Base-by-base conservation (phyloP, 495 filamentous ascomycete genomes). In the Tuber microsphaerosporum region DNA sequence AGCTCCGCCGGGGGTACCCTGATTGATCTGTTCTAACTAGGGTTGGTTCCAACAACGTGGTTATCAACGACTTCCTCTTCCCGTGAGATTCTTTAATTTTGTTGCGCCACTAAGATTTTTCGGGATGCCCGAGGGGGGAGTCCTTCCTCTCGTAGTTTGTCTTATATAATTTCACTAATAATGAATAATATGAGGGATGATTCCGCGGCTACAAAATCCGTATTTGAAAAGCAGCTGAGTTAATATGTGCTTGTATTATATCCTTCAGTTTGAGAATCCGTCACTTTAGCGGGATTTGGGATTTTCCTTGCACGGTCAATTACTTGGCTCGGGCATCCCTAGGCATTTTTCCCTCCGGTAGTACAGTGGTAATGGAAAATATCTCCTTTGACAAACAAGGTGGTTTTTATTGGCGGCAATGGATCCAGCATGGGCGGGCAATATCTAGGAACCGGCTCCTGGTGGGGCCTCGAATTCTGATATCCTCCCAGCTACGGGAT, bases 361-460 rank as follows among this genome's bases (percentile, higher is more conserved):
- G 31, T 16, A 9, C 56, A 65, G 56, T 34, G 19, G 56, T 19
- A 34, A 34, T 73, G 75, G 75, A 73, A 71, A 69, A 70, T 46
- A 20, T 76, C 71, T 76, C 75, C 75, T 46, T 34, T 39, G 71
- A 61, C 51, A 73, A 73, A 39, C 41, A 22, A 34, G 4, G 4
- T 70, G 20, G 10, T 56, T 70, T 45, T 51, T 31, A 71, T 70
- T 74, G 73, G 73, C 41, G 16, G 72, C 31, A 14, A 41, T 14
- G 17, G 41, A 12, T 70, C 34, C 26, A 17, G n/a, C 37, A 10
- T 26, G 51, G 51, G 12, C 37, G 20, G 41, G 61, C 20, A 26
- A 74, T 70, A 45, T 76, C 61, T 43, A 69, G 43, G 74, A 46
- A 48, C 51, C 0, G 8, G 4, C 48, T 48, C n/a, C 37, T 14